Evolutionary conservation across 1,284 basidiomycete genomes (phyloP), one percentile per base, ranked within the genome.

Genomic region (Pterulicium gracile): DNA sequence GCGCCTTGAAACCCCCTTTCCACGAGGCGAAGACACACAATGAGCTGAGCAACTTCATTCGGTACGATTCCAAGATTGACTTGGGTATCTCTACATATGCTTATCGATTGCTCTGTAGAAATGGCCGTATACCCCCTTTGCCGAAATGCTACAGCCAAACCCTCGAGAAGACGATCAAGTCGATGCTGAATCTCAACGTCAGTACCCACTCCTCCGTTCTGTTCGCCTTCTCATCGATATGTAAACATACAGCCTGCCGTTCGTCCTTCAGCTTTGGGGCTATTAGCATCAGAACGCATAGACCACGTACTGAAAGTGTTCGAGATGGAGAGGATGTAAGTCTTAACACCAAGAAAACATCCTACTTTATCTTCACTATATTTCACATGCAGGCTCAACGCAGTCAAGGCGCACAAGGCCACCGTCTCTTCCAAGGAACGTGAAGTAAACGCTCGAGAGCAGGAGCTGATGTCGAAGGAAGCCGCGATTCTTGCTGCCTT

Each of bases 1-100:
- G 94, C 55, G 90, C 94, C 0, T 72, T 91, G 45, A 85, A 86
- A 54, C 91, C 90, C 0, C 91, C 91, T 7, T 94, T 94, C 56
- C 84, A 90, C 55, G 88, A 92, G 64, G 90, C 91, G 0, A 82
- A 88, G 60, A 91, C 89, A 0, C 90, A 93, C 52, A 73, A 77
- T 1, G 89, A 94, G 58, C 70, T 94, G 10, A 88, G 83, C 47
- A 79, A 83, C 51, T 75, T 84, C 49, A 88, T 95, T 58, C 73
- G 88, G 81, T 81, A 44, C 4, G 72, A 56, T 13, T n/a, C 27
- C n/a, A 32, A n/a, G 7, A 10, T 32, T 20, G 35, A 17, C 45
- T 14, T 47, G 20, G 21, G n/a, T 22, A 19, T 40, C 20, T 4
- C 20, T 14, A 17, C 12, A 18, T 43, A 17, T 27, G 49, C 36